Evolutionary conservation across 306 rosid species (phyloP).

Genomic region (Hippophae rhamnoides): DNA sequence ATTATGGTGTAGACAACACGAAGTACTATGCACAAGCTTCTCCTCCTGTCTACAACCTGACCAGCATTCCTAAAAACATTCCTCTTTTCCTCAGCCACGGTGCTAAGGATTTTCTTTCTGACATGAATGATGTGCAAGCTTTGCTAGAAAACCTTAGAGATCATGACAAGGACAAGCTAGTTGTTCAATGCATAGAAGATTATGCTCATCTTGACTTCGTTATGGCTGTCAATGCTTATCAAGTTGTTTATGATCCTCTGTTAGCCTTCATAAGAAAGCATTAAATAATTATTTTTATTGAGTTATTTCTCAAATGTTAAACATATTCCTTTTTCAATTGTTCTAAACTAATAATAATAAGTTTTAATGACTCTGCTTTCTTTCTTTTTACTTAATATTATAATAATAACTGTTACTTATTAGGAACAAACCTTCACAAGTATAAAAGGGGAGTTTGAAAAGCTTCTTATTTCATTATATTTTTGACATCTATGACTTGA

Average conservation of each 20-base stretch:
- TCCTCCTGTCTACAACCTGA: constrained; percentile 64
- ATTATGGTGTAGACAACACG: constrained; percentile 43
- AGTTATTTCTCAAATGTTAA: too few relatives aligned
- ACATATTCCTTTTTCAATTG: too few relatives aligned
- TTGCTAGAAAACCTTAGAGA: constrained; percentile 41
- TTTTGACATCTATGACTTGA: too few relatives aligned
- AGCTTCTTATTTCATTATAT: too few relatives aligned
- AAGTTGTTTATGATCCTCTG: constrained; percentile 59
- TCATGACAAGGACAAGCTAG: constrained; percentile 54
- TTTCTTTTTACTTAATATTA: too few relatives aligned
- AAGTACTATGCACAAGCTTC: constrained; percentile 54
- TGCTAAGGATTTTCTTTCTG: constrained; percentile 62
- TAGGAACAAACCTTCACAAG: too few relatives aligned
- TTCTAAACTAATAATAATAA: too few relatives aligned
- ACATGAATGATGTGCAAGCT: constrained; percentile 48
- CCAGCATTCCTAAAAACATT: constrained; percentile 50
- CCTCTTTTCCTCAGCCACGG: constrained; percentile 65
- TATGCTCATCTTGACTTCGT: constrained; percentile 84
- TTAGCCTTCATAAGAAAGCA: constrained; percentile 51
- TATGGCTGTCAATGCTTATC: constrained; percentile 58
- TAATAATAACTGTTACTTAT: too few relatives aligned
- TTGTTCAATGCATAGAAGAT: constrained; percentile 48
- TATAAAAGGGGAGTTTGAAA: too few relatives aligned
- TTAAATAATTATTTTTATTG: constrained; percentile 23
- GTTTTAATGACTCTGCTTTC: too few relatives aligned